Percentiles rank a stretch among this genome's conserved stretches.
Evolutionary conservation across 768 basidiomycete genomes (phyloP).

Genomic region (Suillus paluster): DNA sequence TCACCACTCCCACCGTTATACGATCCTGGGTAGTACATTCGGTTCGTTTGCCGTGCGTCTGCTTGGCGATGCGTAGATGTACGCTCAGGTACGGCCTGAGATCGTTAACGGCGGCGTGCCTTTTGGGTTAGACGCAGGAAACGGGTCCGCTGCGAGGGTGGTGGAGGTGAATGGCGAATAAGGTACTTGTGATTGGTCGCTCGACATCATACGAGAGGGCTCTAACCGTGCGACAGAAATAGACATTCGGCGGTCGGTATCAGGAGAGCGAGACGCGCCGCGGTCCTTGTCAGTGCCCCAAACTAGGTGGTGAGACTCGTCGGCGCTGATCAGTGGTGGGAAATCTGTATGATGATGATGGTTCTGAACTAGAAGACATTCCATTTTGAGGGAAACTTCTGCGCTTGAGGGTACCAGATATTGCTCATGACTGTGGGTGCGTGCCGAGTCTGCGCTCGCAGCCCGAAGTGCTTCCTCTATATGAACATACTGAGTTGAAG

Average conservation of each 20-base stretch:
- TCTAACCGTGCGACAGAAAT: slow-evolving; percentile 56
- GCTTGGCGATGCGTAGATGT: slow-evolving; percentile 19
- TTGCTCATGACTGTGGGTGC: slow-evolving; percentile 17
- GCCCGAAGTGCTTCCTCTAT: slow-evolving; percentile 54
- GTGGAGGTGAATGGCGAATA: slow-evolving; percentile 20
- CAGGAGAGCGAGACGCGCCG: slow-evolving; percentile 45
- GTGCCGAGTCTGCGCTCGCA: slow-evolving; percentile 27
- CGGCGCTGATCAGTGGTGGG: slow-evolving; percentile 43
- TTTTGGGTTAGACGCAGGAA: slow-evolving; percentile 22
- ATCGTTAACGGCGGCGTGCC: slow-evolving; percentile 22
- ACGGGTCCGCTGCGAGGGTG: slow-evolving; percentile 22
- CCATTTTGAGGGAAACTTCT: slow-evolving; percentile 46
- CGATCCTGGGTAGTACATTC: slow-evolving; percentile 26
- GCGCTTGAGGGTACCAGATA: slow-evolving; percentile 24
- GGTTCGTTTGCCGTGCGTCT: slow-evolving; percentile 24
- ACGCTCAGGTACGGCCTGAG: slow-evolving; percentile 25
- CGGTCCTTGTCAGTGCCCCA: slow-evolving; percentile 44
- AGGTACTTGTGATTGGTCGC: slow-evolving; percentile 15
- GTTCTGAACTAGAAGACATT: slow-evolving; percentile 29
- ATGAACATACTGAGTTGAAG: slow-evolving; percentile 64
- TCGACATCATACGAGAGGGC: slow-evolving; percentile 31
- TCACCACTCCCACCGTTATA: slow-evolving; percentile 20
- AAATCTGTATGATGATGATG: slow-evolving; percentile 50
- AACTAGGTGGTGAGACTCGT: slow-evolving; percentile 45
- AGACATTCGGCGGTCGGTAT: slow-evolving; percentile 51